Evolutionary conservation across 352 stramenopile genomes (phyloP).

Genomic region (Halophytophthora polymorphica): DNA sequence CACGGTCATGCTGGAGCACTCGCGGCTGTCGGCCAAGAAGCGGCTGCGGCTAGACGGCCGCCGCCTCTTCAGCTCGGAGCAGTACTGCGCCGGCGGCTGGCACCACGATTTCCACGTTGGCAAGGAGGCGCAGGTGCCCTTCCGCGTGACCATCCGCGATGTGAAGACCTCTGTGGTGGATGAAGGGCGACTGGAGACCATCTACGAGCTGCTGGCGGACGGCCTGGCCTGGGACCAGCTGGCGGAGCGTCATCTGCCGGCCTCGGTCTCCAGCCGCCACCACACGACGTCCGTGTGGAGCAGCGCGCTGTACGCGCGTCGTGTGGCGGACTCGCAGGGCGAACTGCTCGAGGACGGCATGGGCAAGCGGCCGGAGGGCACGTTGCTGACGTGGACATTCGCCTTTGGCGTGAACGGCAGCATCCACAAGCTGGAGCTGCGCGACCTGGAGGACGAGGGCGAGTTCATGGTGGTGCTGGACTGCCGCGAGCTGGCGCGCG

Average conservation of each 20-base stretch:
- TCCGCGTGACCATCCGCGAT: slow-evolving; percentile 72
- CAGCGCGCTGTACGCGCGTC: slow-evolving; percentile 74
- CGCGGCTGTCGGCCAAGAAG: slow-evolving; percentile 80
- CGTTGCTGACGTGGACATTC: slow-evolving; percentile 72
- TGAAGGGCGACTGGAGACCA: slow-evolving; percentile 56
- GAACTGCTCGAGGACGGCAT: slow-evolving; percentile 42
- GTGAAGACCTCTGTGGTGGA: slow-evolving; percentile 71
- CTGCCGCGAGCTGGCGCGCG: slow-evolving; percentile 49
- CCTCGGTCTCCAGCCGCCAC: slow-evolving; percentile 19
- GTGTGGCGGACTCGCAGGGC: slow-evolving; percentile 50
- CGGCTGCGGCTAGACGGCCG: slow-evolving; percentile 74
- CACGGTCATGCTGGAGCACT: slow-evolving; percentile 84
- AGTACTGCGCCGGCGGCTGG: slow-evolving; percentile 71
- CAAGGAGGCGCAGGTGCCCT: slow-evolving; percentile 32
- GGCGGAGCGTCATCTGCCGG: slow-evolving; percentile 44
- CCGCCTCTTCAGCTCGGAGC: slow-evolving; percentile 67
- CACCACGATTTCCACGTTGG: slow-evolving; percentile 68
- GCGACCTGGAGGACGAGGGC: slow-evolving; percentile 56
- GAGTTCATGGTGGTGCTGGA: slow-evolving; percentile 82
- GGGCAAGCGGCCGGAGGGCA: slow-evolving; percentile 36
- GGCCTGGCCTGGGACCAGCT: slow-evolving; percentile 66
- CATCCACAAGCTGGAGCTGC: slow-evolving; percentile 74
- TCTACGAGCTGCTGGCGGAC: slow-evolving; percentile 73
- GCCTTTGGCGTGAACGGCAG: slow-evolving; percentile 72
- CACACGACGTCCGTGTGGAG: slow-evolving; percentile 60